These are phyloP conservation scores for Claviceps cyperi DNA, from an alignment of 2,329 filamentous ascomycete species.

Conservation along the genomic window DNA sequence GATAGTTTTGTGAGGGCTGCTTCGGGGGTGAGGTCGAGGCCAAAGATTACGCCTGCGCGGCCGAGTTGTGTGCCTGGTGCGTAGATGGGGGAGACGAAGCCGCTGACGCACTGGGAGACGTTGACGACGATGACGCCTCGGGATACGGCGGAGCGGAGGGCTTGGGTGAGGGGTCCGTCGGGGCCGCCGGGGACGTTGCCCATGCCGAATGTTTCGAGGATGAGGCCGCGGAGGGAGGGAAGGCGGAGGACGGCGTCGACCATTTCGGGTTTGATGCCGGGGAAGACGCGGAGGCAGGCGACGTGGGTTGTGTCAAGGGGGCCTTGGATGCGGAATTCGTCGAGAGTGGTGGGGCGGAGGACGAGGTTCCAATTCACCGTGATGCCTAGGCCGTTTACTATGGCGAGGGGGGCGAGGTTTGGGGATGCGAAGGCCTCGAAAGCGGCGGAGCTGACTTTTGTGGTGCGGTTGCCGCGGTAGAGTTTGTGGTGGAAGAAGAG, in stretches of 20 bases:
- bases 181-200: slow-evolving; percentile 77
- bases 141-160: slow-evolving; percentile 62
- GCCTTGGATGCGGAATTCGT: slow-evolving; percentile 55
- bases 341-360: slow-evolving; percentile 56
- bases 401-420: slow-evolving; percentile 71
- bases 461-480: slow-evolving; percentile 76
- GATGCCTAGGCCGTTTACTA: slow-evolving; percentile 66
- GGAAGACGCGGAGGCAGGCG: slow-evolving; percentile 78
- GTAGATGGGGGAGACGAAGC: slow-evolving; percentile 66
- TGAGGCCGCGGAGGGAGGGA: slow-evolving; percentile 63
- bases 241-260: slow-evolving; percentile 68
- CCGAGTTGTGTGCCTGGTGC: slow-evolving; percentile 65
- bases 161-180: slow-evolving; percentile 64
- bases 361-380: slow-evolving; percentile 71
- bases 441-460: slow-evolving; percentile 73
- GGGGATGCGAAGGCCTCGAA: slow-evolving; percentile 82
- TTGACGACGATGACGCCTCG: slow-evolving; percentile 79
- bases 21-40: slow-evolving; percentile 78
- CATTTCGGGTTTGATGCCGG: slow-evolving; percentile 88
- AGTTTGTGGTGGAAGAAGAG: slow-evolving; percentile 88
- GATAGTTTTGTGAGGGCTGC: slow-evolving; percentile 83
- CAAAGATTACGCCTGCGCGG: slow-evolving; percentile 74
- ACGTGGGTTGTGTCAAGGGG: slow-evolving; percentile 78
- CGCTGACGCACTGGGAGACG: slow-evolving; percentile 74
- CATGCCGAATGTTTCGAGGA: slow-evolving; percentile 86